Conservation (phyloP, 345 rosid genomes). For the Arabidopsis arenosa region DNA sequence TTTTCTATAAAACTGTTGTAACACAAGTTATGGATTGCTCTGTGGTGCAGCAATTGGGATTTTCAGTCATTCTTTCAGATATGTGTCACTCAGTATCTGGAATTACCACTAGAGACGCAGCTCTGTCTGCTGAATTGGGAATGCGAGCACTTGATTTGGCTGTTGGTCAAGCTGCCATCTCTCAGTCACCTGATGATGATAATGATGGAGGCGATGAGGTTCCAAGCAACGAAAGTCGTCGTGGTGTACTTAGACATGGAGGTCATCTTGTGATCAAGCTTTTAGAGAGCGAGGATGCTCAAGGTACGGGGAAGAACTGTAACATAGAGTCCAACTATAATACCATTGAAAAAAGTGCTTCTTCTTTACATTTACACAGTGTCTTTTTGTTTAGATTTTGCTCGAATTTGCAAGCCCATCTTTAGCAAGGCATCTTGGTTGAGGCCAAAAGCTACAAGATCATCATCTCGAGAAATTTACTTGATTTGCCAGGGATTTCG, state of each 20-base stretch:
- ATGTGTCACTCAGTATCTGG: constrained; percentile 96
- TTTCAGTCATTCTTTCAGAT: constrained; percentile 83
- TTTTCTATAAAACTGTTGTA: background rate
- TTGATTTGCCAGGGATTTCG: constrained; percentile 76
- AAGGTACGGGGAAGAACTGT: constrained; percentile 54
- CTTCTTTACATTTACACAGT: background rate
- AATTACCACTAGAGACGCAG: constrained; percentile 77
- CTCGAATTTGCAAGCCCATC: constrained; percentile 72
- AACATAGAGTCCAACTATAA: background rate
- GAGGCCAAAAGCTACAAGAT: constrained; percentile 94
- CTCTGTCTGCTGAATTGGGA: constrained; percentile 81
- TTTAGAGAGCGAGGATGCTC: constrained; percentile 85
- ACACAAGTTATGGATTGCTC: constrained; percentile 14
- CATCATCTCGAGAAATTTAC: constrained; percentile 94
- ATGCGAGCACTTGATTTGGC: constrained; percentile 91
- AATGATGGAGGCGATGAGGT: constrained; percentile 20
- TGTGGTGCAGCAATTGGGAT: constrained; percentile 70
- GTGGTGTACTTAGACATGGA: constrained; percentile 62
- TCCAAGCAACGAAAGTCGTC: constrained; percentile 36
- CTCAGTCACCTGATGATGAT: constrained; percentile 42
- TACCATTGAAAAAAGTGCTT: background rate
- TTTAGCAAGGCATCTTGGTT: constrained; percentile 86
- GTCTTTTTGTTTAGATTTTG: constrained; percentile 59
- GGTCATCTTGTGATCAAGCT: constrained; percentile 91
- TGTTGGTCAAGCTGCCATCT: constrained; percentile 59